phyloP scores from a whole-genome alignment of 2,329 filamentous ascomycete species.

The Hortaea werneckii region DNA sequence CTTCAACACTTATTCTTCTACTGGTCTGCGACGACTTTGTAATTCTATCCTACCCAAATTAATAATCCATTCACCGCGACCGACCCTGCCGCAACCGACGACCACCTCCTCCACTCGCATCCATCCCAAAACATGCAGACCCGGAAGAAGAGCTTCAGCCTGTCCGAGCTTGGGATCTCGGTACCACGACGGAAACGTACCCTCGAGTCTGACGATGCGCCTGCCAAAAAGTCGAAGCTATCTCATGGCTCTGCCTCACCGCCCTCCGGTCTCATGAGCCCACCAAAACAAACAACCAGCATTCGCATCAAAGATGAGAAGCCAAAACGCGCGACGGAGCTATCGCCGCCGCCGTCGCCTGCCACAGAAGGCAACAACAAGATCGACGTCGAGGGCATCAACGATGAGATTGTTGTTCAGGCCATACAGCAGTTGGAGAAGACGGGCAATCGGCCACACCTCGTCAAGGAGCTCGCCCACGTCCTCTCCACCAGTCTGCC shows the following conservation, averaged over 20 bases:
- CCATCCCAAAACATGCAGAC: slow-evolving; percentile 6
- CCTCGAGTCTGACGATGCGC: slow-evolving; percentile 47
- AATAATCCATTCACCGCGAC: too few relatives aligned
- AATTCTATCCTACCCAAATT: too few relatives aligned
- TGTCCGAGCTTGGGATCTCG: slow-evolving; percentile 87
- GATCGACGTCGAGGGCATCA: slow-evolving; percentile 73
- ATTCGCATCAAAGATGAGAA: slow-evolving; percentile 40
- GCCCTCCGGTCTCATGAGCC: slow-evolving; percentile 30
- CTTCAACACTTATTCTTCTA: too few relatives aligned
- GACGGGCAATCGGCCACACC: slow-evolving; percentile 82
- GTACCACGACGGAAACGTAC: slow-evolving; percentile 48
- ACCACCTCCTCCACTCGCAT: too few relatives aligned
- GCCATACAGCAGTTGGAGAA: slow-evolving; percentile 81
- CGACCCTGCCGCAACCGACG: too few relatives aligned
- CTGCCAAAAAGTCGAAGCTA: slow-evolving; percentile 58
- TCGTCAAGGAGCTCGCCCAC: slow-evolving; percentile 85
- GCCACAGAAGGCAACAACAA: slow-evolving; percentile 41
- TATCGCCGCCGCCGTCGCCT: slow-evolving; percentile 74
- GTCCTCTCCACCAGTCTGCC: slow-evolving; percentile 66
- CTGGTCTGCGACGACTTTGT: too few relatives aligned
- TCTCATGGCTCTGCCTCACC: slow-evolving; percentile 49
- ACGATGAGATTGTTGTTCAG: slow-evolving; percentile 89
- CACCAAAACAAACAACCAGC: slow-evolving; percentile 30
- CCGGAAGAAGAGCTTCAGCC: slow-evolving; percentile 81
- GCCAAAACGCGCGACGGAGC: slow-evolving; percentile 41